These are phyloP conservation scores for Zostera marina DNA, from an alignment of 116 monocot genomes.

Conservation along the genomic window DNA sequence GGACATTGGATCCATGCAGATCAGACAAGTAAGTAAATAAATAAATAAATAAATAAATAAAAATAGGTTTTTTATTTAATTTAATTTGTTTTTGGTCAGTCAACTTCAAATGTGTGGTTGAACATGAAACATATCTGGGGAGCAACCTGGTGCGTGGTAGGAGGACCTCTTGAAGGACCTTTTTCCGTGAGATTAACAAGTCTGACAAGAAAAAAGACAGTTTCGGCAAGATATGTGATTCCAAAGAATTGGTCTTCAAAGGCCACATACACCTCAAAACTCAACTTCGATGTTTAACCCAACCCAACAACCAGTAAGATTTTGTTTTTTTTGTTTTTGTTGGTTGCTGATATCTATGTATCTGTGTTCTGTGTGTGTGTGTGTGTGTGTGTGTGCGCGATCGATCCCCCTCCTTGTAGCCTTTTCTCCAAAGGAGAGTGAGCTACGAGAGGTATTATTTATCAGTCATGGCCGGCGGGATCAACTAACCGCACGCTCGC, in stretches of 20 bases:
- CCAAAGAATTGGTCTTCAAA: conserved; percentile 86
- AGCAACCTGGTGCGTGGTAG: conserved; percentile 70
- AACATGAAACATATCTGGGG: conserved; percentile 95
- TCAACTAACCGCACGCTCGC: too few relatives aligned
- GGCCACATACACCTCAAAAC: conserved; percentile 75
- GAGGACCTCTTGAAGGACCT: conserved; percentile 61
- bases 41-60: not conserved
- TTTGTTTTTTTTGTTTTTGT: not conserved
- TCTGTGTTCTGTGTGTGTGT: not conserved
- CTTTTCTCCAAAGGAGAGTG: conserved; percentile 4
- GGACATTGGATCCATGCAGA: conserved; percentile 62
- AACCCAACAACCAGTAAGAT: not conserved
- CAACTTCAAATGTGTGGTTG: conserved; percentile 47
- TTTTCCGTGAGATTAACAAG: conserved; percentile 83
- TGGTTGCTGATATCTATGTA: not conserved
- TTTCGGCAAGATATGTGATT: conserved; percentile 72
- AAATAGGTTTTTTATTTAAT: too few relatives aligned
- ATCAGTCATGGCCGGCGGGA: too few relatives aligned
- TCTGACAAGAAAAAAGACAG: conserved; percentile 36
- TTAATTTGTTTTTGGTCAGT: conserved; percentile 19
- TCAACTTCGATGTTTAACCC: conserved; percentile 39
- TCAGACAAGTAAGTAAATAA: conserved; percentile 31
- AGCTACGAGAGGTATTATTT: not conserved
- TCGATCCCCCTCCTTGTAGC: not conserved
- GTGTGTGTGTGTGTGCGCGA: not conserved